A percentile compares a stretch with the other conserved stretches of the same genome.
Conservation (phyloP, 108 stramenopile genomes). For the Conticribra weissflogii region DNA sequence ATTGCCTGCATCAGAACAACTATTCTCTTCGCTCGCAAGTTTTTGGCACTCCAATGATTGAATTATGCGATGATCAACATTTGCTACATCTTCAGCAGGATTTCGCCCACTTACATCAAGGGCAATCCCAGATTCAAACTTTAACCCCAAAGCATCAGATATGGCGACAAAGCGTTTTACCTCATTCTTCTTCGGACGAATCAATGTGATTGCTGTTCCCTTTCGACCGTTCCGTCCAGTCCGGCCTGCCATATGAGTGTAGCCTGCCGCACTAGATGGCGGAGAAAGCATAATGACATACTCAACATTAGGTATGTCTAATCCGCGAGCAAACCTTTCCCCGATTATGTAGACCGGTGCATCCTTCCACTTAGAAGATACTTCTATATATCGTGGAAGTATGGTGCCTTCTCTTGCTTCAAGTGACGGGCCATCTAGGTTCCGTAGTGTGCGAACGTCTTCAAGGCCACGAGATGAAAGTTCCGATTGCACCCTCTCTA, state of each 20-base stretch:
- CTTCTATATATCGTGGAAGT: too few relatives aligned
- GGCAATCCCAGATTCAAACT: conserved; percentile 27
- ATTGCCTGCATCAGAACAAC: not conserved
- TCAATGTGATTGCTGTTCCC: conserved; percentile 61
- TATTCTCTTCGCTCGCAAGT: not conserved
- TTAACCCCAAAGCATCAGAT: conserved; percentile 56
- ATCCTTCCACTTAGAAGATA: conserved; percentile 31
- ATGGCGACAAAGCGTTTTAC: conserved; percentile 50
- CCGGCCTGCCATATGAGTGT: conserved; percentile 75
- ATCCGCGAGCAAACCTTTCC: conserved; percentile 72
- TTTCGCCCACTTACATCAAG: conserved; percentile 6
- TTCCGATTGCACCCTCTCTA: conserved; percentile 47
- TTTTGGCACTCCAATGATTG: not conserved
- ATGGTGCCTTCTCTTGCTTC: too few relatives aligned
- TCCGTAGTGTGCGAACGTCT: conserved; percentile 52
- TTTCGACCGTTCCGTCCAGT: conserved; percentile 61
- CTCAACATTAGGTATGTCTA: conserved; percentile 65
- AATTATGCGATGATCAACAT: not conserved
- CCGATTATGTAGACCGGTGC: conserved; percentile 63
- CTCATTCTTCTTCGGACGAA: conserved; percentile 45
- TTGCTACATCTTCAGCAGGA: not conserved
- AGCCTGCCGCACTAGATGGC: conserved; percentile 71
- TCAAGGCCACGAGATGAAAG: conserved; percentile 44
- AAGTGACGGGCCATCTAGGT: conserved; percentile 23
- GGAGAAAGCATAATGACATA: conserved; percentile 63